Base-by-base conservation (phyloP, 306 rosid species). In the Geum urbanum region DNA sequence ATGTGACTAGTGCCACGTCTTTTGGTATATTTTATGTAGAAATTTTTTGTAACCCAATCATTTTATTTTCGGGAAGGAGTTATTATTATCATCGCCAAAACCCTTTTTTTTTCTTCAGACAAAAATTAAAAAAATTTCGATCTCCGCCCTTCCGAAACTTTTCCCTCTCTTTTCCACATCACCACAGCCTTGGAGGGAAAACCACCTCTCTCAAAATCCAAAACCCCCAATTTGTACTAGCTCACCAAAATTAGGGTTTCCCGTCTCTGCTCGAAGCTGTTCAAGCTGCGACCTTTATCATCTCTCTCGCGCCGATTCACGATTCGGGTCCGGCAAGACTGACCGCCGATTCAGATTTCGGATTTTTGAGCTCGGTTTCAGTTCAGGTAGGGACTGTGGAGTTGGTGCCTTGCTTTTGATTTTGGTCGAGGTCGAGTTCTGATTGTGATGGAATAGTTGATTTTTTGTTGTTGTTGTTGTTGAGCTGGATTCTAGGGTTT, bases 101-200 rank as follows among this genome's bases (percentile, higher is more conserved):
- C 18, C 58, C 11, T 19, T n/a, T 53, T 8, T 9, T 9, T 79
- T 65, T 22, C 77, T 80, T 78, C 72, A 53, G 82, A 66, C 62
- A 72, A 85, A 83, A 76, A 70, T 37, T 37, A n/a, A 55, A 47
- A 75, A 79, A 76, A 16, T 80, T 86, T 79, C 82, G 82, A 78
- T 83, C 32, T 27, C 32, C 32, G 32, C 82, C 69, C n/a, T 77
- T 66, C 64, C 18, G 63, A 10, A 27, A n/a, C 56, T 84, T 91
- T 89, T 89, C 97, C 96, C 97, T 87, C 96, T 87, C 94, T 87
- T 86, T 83, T 82, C 85, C 68, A 62, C 81, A 66, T 63, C 75
- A 22, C 61, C 37, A 56, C n/a, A 12, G 32, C 63, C 50, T 84
- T 89, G 96, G 97, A 91, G 94, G 96, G 94, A 89, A 85, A 81